These are phyloP conservation scores for Boletus tylopilopsis DNA, from an alignment of 768 basidiomycete genomes.

Conservation along the genomic window DNA sequence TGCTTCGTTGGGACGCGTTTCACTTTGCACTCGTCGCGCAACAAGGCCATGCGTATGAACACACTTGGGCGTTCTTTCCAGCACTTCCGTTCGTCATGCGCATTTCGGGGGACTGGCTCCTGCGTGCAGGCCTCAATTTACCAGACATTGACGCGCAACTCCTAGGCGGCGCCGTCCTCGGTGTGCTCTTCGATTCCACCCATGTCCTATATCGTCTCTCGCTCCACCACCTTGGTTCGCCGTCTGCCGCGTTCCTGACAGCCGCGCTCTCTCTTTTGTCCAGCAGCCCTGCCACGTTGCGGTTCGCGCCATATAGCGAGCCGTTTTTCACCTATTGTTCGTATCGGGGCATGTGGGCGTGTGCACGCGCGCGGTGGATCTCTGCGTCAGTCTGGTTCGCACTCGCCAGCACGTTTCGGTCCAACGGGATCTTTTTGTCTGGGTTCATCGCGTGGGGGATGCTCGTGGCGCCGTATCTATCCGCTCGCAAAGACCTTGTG, in stretches of 20 bases:
- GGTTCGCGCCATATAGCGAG: slow-evolving; percentile 75
- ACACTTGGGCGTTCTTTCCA: slow-evolving; percentile 87
- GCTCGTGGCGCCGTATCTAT: slow-evolving; percentile 50
- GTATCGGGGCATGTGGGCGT: slow-evolving; percentile 46
- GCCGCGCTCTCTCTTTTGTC: slow-evolving; percentile 71
- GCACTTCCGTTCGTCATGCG: slow-evolving; percentile 58
- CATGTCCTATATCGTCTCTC: slow-evolving; percentile 57
- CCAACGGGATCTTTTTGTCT: slow-evolving; percentile 73
- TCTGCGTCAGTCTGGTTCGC: slow-evolving; percentile 59
- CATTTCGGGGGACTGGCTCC: slow-evolving; percentile 24
- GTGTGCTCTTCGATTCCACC: slow-evolving; percentile 40
- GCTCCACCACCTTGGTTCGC: slow-evolving; percentile 49
- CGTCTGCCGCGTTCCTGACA: slow-evolving; percentile 57
- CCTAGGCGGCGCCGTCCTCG: slow-evolving; percentile 35
- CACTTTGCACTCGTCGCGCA: slow-evolving; percentile 73
- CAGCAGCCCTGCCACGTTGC: slow-evolving; percentile 72
- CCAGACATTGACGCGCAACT: slow-evolving; percentile 28
- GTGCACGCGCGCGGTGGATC: slow-evolving; percentile 42
- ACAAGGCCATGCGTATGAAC: slow-evolving; percentile 59
- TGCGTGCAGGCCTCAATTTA: neutral
- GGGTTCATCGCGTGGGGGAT: slow-evolving; percentile 79
- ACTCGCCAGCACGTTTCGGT: slow-evolving; percentile 62
- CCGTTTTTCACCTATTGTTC: slow-evolving; percentile 83
- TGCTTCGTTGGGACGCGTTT: slow-evolving; percentile 85
- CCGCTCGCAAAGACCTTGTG: slow-evolving; percentile 29